Conservation (phyloP, 2,329 filamentous ascomycete species). For the Diplodia sapinea region DNA sequence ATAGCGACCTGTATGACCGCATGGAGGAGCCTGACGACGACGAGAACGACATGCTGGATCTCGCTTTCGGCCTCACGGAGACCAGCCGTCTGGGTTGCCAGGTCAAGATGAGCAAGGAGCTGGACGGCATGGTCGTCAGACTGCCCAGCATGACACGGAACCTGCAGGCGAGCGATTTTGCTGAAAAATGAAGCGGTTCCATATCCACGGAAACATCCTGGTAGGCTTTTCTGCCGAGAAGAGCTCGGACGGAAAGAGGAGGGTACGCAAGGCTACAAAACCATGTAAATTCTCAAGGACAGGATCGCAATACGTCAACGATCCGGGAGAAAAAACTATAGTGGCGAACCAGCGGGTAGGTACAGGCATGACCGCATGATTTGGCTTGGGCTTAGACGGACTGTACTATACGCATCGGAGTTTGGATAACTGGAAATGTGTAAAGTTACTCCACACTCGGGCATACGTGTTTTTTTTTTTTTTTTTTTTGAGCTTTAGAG, state of each 20-base stretch:
- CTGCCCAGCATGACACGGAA: slow-evolving; percentile 95
- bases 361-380: not conserved
- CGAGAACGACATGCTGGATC: slow-evolving; percentile 88
- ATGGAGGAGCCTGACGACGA: slow-evolving; percentile 80
- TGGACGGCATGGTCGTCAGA: slow-evolving; percentile 84
- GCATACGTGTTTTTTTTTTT: too few species aligned
- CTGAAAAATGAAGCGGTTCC: slow-evolving; percentile 38
- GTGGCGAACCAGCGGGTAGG: not conserved
- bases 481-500: not conserved
- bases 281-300: not conserved
- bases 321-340: not conserved
- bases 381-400: slow-evolving; percentile 11
- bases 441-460: not conserved
- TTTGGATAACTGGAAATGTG: slow-evolving; percentile 1
- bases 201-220: not conserved
- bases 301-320: slow-evolving; percentile 12
- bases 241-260: not conserved
- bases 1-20: slow-evolving; percentile 75
- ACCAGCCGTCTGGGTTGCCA: slow-evolving; percentile 86
- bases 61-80: slow-evolving; percentile 89
- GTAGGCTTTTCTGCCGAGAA: not conserved
- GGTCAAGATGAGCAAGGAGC: slow-evolving; percentile 86
- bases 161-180: slow-evolving; percentile 91
- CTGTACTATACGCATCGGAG: slow-evolving; percentile 22
- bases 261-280: not conserved